Evolutionary conservation across 805 yeast species (phyloP).

Genomic region (Hemisphaericaspora nanyangensis): DNA sequence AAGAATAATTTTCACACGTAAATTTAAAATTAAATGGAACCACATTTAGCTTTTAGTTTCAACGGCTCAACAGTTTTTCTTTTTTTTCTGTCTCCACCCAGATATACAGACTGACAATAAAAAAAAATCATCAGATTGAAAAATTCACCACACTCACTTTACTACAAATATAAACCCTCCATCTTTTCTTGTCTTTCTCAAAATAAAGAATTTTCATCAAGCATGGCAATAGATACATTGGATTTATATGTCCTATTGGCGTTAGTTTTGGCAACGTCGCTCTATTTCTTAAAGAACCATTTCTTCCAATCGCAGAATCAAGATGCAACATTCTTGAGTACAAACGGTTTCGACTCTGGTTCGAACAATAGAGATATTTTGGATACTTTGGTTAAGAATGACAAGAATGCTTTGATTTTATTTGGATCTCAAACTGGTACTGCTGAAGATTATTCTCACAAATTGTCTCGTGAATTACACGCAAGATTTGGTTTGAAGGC

Average conservation of each 20-base stretch:
- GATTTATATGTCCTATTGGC: slow-evolving; percentile 68
- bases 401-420: slow-evolving; percentile 74
- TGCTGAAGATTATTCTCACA: slow-evolving; percentile 93
- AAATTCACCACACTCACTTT: too few species aligned
- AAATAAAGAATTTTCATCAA: too few species aligned
- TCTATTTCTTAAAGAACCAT: slow-evolving; percentile 64
- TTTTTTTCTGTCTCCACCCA: too few species aligned
- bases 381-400: slow-evolving; percentile 52
- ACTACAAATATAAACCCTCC: too few species aligned
- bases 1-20: too few species aligned
- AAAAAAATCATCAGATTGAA: too few species aligned
- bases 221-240: slow-evolving; percentile 68
- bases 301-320: slow-evolving; percentile 26
- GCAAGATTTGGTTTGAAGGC: slow-evolving; percentile 77
- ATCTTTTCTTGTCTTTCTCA: too few species aligned
- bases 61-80: too few species aligned
- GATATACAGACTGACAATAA: too few species aligned
- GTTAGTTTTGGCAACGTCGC: slow-evolving; percentile 59
- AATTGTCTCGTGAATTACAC: slow-evolving; percentile 83
- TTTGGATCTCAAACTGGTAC: slow-evolving; percentile 98
- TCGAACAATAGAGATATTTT: slow-evolving; percentile 26
- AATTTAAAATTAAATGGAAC: too few species aligned
- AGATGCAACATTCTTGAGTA: slow-evolving; percentile 5
- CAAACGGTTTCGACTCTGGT: not conserved
- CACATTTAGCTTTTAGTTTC: too few species aligned